Conservation (phyloP, 2,329 filamentous ascomycete genomes). For the Lecanosticta acicola region DNA sequence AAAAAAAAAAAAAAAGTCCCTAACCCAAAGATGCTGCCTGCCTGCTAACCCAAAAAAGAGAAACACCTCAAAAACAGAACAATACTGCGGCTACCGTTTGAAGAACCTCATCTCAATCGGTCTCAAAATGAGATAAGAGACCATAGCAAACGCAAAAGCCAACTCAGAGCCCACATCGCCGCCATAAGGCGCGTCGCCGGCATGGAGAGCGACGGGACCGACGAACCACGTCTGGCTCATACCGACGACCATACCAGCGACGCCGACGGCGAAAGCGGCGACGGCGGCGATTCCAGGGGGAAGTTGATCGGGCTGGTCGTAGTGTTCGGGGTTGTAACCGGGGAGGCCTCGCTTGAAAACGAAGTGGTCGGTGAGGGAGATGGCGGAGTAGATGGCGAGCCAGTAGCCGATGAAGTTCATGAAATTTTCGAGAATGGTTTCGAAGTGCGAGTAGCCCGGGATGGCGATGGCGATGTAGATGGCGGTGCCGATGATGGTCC, state of each 20-base stretch:
- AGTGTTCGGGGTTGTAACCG: slow-evolving; percentile 56
- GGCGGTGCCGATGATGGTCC: slow-evolving; percentile 57
- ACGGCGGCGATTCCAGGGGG: slow-evolving; percentile 61
- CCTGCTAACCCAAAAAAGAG: no score
- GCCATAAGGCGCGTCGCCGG: slow-evolving; percentile 47
- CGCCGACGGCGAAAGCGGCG: slow-evolving; percentile 57
- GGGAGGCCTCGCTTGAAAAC: slow-evolving; percentile 58
- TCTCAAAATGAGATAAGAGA: slow-evolving; percentile 50
- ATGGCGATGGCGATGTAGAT: slow-evolving; percentile 65
- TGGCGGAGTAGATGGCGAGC: slow-evolving; percentile 66
- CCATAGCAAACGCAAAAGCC: slow-evolving; percentile 55
- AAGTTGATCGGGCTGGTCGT: slow-evolving; percentile 53
- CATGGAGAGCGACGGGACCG: slow-evolving; percentile 60
- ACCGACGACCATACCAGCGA: slow-evolving; percentile 60
- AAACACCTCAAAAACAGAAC: no score
- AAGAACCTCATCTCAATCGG: slow-evolving; percentile 44
- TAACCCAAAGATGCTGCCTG: no score
- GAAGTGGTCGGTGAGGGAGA: slow-evolving; percentile 62
- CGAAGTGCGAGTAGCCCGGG: slow-evolving; percentile 62
- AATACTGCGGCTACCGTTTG: no score
- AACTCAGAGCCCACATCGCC: slow-evolving; percentile 62
- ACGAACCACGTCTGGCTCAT: slow-evolving; percentile 67
- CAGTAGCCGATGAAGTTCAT: slow-evolving; percentile 61
- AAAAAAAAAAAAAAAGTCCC: no score
- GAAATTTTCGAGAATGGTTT: slow-evolving; percentile 61